Evolutionary conservation across 2,329 filamentous ascomycete species (phyloP), one percentile per base, ranked within the genome.

Genomic region (Penicillium sp.): DNA sequence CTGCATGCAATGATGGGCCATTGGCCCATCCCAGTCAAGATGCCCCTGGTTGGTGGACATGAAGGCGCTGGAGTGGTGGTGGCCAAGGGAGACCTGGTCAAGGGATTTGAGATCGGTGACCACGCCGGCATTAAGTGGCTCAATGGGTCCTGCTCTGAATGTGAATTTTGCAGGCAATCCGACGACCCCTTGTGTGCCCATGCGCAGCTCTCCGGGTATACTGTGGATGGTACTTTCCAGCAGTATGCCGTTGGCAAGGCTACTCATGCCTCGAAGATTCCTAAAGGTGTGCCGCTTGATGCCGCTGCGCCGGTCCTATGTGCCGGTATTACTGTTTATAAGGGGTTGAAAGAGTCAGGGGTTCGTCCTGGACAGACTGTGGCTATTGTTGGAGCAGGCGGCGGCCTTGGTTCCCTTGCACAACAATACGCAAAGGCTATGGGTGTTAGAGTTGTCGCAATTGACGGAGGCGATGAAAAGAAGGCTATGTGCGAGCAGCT

Each of bases 371-470:
- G 89, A 24, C 83, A 95, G 71, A 84, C 78, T 32, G 82, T 95
- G 33, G 90, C 88, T 57, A 86, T 95, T 58, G 89, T 95, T 53
- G 90, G 91, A 66, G 89, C 89, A 13, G 89, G 89, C 54, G 89
- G 89, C 71, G 88, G 89, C 63, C 80, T 95, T 44, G 89, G 89
- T 18, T 84, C 81, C 42, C 76, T 95, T 52, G 90, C 89, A 12
- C 79, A 87, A 59, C 91, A 96, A 73, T 95, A 95, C 72, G 89
- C 88, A 42, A 88, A 86, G 71, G 91, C 90, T 29, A 95, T 95
- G 89, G 89, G 91, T 52, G 75, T 95, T 43, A 78, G 83, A 58
- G 77, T 83, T 56, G 84, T 95, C 62, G 89, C 86, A 59, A 89
- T 95, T 57, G 90, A 95, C 63, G 82, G 81, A 40, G 90, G 90